Percentiles rank a stretch among this genome's conserved stretches.
phyloP scores from a whole-genome alignment of 176 grass and related monocot species.

The Lolium multiflorum region DNA sequence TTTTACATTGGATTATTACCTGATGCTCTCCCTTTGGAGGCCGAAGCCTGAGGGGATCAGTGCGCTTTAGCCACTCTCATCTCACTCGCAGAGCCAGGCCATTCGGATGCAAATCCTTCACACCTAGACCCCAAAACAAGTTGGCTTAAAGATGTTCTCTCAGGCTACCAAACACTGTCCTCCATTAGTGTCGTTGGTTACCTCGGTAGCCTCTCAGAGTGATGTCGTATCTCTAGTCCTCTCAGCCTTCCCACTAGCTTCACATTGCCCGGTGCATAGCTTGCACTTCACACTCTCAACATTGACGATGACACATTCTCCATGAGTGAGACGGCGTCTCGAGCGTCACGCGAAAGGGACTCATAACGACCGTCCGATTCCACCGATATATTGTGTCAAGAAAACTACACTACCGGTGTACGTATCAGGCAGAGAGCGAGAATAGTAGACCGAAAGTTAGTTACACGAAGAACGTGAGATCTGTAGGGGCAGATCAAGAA shows the following conservation, averaged over 20 bases:
- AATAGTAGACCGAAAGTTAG: background rate
- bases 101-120: too few species aligned
- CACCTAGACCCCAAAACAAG: too few species aligned
- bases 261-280: background rate
- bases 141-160: too few species aligned
- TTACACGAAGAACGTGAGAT: background rate
- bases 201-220: background rate
- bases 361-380: background rate
- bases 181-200: too few species aligned
- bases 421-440: background rate
- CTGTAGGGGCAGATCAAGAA: background rate
- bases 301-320: too few species aligned
- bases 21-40: too few species aligned
- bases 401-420: background rate
- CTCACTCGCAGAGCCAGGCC: too few species aligned
- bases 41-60: too few species aligned
- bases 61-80: too few species aligned
- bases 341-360: background rate
- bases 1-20: too few species aligned
- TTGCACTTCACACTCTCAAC: background rate
- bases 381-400: background rate
- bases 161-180: too few species aligned
- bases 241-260: background rate
- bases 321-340: background rate
- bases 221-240: background rate